Conservation (phyloP, 805 yeast species). For the Candida khao-thaluensis region DNA sequence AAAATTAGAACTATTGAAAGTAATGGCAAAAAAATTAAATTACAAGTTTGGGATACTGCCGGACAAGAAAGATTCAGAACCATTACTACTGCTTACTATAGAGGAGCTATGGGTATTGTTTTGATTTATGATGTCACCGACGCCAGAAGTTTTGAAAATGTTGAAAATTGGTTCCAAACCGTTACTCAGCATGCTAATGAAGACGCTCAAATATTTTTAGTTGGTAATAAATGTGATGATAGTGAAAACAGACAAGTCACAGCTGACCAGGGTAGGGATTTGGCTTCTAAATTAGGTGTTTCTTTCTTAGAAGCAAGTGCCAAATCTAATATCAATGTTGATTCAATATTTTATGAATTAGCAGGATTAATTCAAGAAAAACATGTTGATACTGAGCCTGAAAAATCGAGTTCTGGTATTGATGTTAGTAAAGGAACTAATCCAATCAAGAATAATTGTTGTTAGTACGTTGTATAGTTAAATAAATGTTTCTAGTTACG, state of each 20-base stretch:
- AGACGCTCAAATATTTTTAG: slow-evolving; percentile 89
- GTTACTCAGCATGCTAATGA: slow-evolving; percentile 96
- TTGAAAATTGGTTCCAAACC: slow-evolving; percentile 92
- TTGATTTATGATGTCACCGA: slow-evolving; percentile 83
- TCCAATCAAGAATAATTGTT: slow-evolving; percentile 36
- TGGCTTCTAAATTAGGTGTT: slow-evolving; percentile 82
- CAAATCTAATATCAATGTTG: slow-evolving; percentile 88
- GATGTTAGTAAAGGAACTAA: slow-evolving; percentile 36
- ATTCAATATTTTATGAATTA: slow-evolving; percentile 84
- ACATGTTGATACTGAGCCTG: slow-evolving; percentile 46
- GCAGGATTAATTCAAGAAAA: slow-evolving; percentile 85
- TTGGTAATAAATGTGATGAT: slow-evolving; percentile 95
- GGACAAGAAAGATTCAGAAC: slow-evolving; percentile 97
- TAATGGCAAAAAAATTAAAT: slow-evolving; percentile 87
- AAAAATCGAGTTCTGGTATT: slow-evolving; percentile 25
- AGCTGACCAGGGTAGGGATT: slow-evolving; percentile 83
- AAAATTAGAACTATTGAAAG: slow-evolving; percentile 94
- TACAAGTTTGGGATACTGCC: slow-evolving; percentile 97
- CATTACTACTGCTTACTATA: slow-evolving; percentile 87
- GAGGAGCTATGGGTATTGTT: slow-evolving; percentile 87
- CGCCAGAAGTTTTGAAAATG: slow-evolving; percentile 88
- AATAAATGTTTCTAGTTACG: slow-evolving; percentile 4
- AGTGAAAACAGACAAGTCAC: slow-evolving; percentile 82
- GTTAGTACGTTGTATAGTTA: slow-evolving; percentile 22
- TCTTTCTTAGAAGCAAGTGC: slow-evolving; percentile 97